phyloP scores from a whole-genome alignment of 257 asterid genomes.

The Linaria vulgaris region DNA sequence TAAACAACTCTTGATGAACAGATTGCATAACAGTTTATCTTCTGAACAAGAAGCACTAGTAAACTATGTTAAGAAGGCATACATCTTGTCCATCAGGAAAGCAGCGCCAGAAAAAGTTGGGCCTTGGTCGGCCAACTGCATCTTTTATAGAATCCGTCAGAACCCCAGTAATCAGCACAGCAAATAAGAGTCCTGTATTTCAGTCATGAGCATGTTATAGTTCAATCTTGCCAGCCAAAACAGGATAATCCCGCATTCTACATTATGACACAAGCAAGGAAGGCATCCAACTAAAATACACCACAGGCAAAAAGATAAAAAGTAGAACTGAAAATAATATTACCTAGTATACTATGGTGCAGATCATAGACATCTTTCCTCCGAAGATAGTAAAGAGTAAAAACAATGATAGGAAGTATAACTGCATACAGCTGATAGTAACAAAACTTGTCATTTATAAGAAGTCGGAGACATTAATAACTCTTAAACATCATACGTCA shows the following conservation, averaged over 20 bases:
- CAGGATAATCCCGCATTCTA: not conserved
- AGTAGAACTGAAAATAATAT: slow-evolving; percentile 5
- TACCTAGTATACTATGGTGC: slow-evolving; percentile 77
- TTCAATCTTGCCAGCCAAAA: slow-evolving; percentile 2
- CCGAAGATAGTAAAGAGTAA: slow-evolving; percentile 59
- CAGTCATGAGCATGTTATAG: slow-evolving; percentile 18
- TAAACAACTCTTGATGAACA: slow-evolving; percentile 1
- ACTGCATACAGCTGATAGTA: slow-evolving; percentile 62
- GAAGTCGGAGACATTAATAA: not conserved
- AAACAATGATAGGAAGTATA: slow-evolving; percentile 64
- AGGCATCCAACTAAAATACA: not conserved
- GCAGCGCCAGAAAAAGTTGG: slow-evolving; percentile 89
- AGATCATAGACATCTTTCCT: slow-evolving; percentile 78
- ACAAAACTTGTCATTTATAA: slow-evolving; percentile 19
- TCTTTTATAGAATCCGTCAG: slow-evolving; percentile 78
- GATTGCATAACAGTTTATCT: not conserved
- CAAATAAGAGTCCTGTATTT: slow-evolving; percentile 66
- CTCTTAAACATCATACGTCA: slow-evolving; percentile 5
- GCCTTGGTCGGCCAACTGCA: slow-evolving; percentile 89
- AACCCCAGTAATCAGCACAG: slow-evolving; percentile 73
- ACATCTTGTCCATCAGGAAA: slow-evolving; percentile 83
- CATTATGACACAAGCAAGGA: too few relatives aligned
- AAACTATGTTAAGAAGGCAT: slow-evolving; percentile 20
- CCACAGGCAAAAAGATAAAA: not conserved
- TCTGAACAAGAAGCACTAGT: not conserved